Evolutionary conservation across 2,329 filamentous ascomycete genomes (phyloP).

Genomic region (Exserohilum rostratum): DNA sequence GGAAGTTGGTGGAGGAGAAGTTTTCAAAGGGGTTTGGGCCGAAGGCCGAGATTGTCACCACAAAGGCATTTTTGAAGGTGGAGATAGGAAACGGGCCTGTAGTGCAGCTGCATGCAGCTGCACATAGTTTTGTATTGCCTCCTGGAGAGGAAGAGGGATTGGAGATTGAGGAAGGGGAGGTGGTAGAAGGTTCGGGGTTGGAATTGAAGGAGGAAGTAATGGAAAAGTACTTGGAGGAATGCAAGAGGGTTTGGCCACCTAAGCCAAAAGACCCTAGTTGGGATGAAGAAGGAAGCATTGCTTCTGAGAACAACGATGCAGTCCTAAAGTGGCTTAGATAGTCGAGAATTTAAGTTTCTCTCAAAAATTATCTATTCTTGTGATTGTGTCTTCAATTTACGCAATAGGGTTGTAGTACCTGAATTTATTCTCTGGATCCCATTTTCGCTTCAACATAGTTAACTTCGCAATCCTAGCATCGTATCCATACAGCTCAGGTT

Average conservation of each 20-base stretch:
- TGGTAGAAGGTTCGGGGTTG: slow-evolving; percentile 3
- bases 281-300: slow-evolving; percentile 5
- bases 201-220: slow-evolving; percentile 16
- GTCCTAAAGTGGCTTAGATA: slow-evolving; percentile 6
- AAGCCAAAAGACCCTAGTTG: slow-evolving; percentile 1
- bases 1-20: slow-evolving; percentile 5
- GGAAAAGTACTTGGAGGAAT: slow-evolving; percentile 4
- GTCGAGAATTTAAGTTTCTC: background rate
- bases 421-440: slow-evolving; percentile 39
- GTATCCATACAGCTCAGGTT: slow-evolving; percentile 40
- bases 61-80: slow-evolving; percentile 8
- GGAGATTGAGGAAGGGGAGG: background rate
- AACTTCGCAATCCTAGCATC: slow-evolving; percentile 35
- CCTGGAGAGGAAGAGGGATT: background rate
- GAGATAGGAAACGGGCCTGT: background rate
- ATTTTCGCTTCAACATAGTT: slow-evolving; percentile 34
- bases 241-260: background rate
- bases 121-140: background rate
- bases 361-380: too few species aligned
- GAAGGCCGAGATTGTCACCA: slow-evolving; percentile 3
- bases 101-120: background rate
- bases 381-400: slow-evolving; percentile 3
- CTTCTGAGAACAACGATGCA: background rate
- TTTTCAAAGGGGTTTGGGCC: slow-evolving; percentile 11
- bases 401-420: slow-evolving; percentile 34